Percentiles rank a stretch among this genome's conserved stretches.
These are phyloP conservation scores for Boechera divaricarpa DNA, from an alignment of 345 rosid species.

Conservation along the genomic window DNA sequence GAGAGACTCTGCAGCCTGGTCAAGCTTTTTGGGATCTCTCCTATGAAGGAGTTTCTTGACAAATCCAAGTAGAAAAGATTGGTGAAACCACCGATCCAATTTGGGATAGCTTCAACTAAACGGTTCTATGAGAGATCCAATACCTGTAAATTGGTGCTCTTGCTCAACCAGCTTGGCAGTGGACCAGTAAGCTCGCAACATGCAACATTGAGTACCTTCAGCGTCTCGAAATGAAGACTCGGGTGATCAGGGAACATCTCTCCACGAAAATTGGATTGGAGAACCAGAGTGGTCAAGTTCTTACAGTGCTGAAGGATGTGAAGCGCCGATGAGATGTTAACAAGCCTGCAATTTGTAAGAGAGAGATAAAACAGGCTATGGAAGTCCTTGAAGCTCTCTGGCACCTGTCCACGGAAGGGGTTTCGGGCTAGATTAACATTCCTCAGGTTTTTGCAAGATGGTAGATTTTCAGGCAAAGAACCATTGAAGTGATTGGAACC, in stretches of 20 bases:
- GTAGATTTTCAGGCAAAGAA: slow-evolving; percentile 53
- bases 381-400: slow-evolving; percentile 58
- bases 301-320: slow-evolving; percentile 61
- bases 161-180: slow-evolving; percentile 64
- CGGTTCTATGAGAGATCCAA: slow-evolving; percentile 76
- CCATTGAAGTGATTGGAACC: slow-evolving; percentile 55
- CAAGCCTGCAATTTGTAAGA: slow-evolving; percentile 55
- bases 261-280: slow-evolving; percentile 53
- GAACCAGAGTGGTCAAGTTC: slow-evolving; percentile 57
- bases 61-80: slow-evolving; percentile 53
- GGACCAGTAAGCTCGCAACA: slow-evolving; percentile 54
- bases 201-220: slow-evolving; percentile 54
- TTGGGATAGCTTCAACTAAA: slow-evolving; percentile 54
- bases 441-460: slow-evolving; percentile 53
- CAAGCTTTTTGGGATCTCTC: slow-evolving; percentile 60
- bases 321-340: slow-evolving; percentile 56
- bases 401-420: slow-evolving; percentile 52
- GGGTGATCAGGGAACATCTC: slow-evolving; percentile 56
- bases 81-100: slow-evolving; percentile 53
- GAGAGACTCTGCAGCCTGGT: slow-evolving; percentile 55
- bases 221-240: slow-evolving; percentile 52
- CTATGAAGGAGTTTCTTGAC: slow-evolving; percentile 54
- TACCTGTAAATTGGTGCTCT: slow-evolving; percentile 54
- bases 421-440: slow-evolving; percentile 59
- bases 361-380: slow-evolving; percentile 53